Percentiles rank a stretch among this genome's conserved stretches.
These are phyloP conservation scores for Talaromyces sp. DNA, from an alignment of 2,329 filamentous ascomycete species.

Conservation along the genomic window DNA sequence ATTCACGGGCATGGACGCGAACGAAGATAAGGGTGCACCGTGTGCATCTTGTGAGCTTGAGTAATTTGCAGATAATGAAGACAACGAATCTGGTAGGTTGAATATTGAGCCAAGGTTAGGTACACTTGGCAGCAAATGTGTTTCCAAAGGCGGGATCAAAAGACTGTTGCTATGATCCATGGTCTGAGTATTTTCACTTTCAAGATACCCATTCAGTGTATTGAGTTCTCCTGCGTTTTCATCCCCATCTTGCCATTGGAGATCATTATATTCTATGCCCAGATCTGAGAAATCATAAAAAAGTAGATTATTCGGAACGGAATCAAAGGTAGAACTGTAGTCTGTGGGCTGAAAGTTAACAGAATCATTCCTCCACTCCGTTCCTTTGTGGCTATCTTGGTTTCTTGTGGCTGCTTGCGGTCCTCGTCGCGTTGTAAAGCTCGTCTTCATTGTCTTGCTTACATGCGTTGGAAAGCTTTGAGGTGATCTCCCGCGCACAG, in stretches of 20 bases:
- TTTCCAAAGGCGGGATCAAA: slow-evolving; percentile 10
- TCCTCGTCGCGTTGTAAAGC: neutral
- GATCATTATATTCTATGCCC: slow-evolving; percentile 3
- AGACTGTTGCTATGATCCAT: neutral
- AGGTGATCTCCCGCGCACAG: slow-evolving; percentile 15
- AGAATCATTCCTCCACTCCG: neutral
- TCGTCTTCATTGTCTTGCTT: slow-evolving; percentile 3
- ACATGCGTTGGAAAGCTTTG: slow-evolving; percentile 12
- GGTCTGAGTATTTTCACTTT: neutral
- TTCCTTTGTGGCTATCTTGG: neutral
- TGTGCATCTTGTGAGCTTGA: neutral
- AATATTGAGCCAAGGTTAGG: slow-evolving; percentile 16
- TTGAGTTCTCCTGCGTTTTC: neutral
- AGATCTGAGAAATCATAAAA: slow-evolving; percentile 16
- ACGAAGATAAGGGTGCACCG: neutral
- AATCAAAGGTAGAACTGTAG: slow-evolving; percentile 1
- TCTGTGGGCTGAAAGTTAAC: neutral
- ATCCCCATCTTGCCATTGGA: slow-evolving; percentile 10
- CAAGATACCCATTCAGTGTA: neutral
- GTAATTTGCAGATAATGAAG: slow-evolving; percentile 4
- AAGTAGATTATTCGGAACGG: neutral
- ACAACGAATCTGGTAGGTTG: slow-evolving; percentile 11
- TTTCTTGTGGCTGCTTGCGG: neutral
- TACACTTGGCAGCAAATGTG: slow-evolving; percentile 11
- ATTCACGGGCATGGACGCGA: neutral